These are phyloP conservation scores for Immersiella caudata DNA, from an alignment of 495 filamentous ascomycete genomes.

Conservation along the genomic window DNA sequence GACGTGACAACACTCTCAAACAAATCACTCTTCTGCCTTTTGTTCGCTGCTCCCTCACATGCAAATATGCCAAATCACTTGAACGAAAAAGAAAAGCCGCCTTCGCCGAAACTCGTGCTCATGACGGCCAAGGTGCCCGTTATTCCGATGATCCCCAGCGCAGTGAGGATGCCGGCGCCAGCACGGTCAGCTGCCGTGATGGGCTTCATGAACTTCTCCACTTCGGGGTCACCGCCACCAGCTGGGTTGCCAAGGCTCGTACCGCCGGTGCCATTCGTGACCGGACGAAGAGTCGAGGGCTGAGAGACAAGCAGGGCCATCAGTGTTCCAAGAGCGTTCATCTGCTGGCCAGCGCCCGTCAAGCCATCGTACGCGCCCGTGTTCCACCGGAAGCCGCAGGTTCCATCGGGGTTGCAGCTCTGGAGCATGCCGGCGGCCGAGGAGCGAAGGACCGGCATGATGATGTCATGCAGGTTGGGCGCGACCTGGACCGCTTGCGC, in stretches of 20 bases:
- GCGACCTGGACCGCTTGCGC: constrained; percentile 66
- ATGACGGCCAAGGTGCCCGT: constrained; percentile 7
- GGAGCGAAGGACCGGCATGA: constrained; percentile 65
- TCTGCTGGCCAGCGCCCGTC: constrained; percentile 65
- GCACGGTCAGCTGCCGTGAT: constrained; percentile 55
- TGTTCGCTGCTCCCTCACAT: background rate
- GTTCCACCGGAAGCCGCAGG: constrained; percentile 60
- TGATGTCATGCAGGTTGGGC: constrained; percentile 59
- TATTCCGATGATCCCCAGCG: constrained; percentile 37
- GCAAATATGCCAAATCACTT: background rate
- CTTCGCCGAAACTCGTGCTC: constrained; percentile 15
- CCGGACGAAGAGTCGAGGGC: constrained; percentile 5
- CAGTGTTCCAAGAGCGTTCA: constrained; percentile 67
- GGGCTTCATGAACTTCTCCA: constrained; percentile 5
- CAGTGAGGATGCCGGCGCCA: constrained; percentile 60
- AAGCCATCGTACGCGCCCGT: constrained; percentile 57
- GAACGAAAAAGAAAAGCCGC: background rate
- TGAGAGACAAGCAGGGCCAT: constrained; percentile 50
- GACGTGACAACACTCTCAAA: background rate
- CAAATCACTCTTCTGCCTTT: background rate
- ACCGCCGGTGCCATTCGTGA: constrained; percentile 27
- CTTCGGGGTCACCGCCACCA: constrained; percentile 20
- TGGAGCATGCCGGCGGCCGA: constrained; percentile 68
- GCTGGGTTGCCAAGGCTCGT: constrained; percentile 29
- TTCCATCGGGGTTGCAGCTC: constrained; percentile 63